These are phyloP conservation scores for Ceratocystis alfenasii DNA, from an alignment of 2,329 filamentous ascomycete genomes.

Conservation along the genomic window DNA sequence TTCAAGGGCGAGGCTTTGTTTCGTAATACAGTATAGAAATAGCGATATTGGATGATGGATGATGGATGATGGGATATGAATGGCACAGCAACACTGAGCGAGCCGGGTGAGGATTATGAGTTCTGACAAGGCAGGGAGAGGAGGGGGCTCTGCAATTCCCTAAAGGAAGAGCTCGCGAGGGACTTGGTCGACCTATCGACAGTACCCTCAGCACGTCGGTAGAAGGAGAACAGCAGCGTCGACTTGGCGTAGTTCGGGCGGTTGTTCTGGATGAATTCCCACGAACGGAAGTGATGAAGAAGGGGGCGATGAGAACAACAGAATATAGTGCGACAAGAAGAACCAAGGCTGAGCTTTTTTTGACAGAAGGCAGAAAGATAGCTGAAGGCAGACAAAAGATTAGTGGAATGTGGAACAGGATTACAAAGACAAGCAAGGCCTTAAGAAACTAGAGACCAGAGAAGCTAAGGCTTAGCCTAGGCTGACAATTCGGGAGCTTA, in stretches of 20 bases:
- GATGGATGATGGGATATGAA: neutral
- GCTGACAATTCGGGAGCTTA: neutral
- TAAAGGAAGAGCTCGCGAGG: neutral
- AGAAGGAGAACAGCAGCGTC: neutral
- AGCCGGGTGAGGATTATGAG: neutral
- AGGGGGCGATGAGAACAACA: neutral
- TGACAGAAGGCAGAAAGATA: conserved; percentile 14
- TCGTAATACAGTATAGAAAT: neutral
- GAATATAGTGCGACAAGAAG: neutral
- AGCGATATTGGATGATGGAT: conserved; percentile 4
- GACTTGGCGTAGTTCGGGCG: neutral
- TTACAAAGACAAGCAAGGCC: conserved; percentile 1
- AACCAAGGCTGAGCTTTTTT: conserved; percentile 8
- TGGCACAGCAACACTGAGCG: neutral
- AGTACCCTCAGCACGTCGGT: neutral
- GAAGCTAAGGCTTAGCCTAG: neutral
- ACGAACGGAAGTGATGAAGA: neutral
- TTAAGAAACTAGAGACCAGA: neutral
- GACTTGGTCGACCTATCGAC: neutral
- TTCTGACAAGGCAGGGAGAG: neutral
- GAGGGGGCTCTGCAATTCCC: neutral
- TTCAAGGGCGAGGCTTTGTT: neutral
- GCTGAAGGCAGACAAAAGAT: too few species aligned
- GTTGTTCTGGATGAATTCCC: neutral
- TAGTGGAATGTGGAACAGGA: conserved; percentile 23